Percentiles rank a stretch among this genome's conserved stretches.
phyloP scores from a whole-genome alignment of 129 eudicot species.

The Dittrichia graveolens region DNA sequence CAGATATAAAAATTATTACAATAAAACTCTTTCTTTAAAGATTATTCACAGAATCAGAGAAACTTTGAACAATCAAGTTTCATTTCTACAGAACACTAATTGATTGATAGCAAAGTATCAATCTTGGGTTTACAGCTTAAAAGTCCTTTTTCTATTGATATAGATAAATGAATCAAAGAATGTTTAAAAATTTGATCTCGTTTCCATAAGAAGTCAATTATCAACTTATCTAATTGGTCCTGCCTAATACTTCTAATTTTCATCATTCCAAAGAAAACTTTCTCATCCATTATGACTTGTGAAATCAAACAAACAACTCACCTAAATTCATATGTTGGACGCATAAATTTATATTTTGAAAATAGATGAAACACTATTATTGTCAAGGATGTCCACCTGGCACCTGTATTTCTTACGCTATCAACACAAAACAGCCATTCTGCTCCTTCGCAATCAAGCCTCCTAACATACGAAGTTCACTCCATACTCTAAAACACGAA shows the following conservation, averaged over 20 bases:
- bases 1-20: no score
- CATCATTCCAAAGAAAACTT: not conserved
- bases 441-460: constrained; percentile 10
- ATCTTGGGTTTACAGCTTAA: not conserved
- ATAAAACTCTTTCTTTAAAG: no score
- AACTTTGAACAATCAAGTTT: no score
- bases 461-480: constrained; percentile 5
- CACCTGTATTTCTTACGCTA: constrained; percentile 23
- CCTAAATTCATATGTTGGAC: constrained; percentile 16
- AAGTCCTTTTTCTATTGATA: not conserved
- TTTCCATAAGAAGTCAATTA: not conserved
- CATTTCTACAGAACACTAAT: no score
- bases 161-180: not conserved
- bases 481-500: not conserved
- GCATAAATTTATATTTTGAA: constrained; percentile 14
- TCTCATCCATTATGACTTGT: not conserved
- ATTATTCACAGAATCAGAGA: no score
- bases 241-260: constrained; percentile 14
- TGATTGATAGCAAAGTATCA: constrained; percentile 12
- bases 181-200: not conserved
- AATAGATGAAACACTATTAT: constrained; percentile 1
- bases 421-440: constrained; percentile 9
- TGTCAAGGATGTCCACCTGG: constrained; percentile 24
- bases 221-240: not conserved
- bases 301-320: not conserved